Percentiles rank a stretch among this genome's conserved stretches.
Conservation (phyloP, 306 rosid genomes). For the Cucurbita ficifolia region DNA sequence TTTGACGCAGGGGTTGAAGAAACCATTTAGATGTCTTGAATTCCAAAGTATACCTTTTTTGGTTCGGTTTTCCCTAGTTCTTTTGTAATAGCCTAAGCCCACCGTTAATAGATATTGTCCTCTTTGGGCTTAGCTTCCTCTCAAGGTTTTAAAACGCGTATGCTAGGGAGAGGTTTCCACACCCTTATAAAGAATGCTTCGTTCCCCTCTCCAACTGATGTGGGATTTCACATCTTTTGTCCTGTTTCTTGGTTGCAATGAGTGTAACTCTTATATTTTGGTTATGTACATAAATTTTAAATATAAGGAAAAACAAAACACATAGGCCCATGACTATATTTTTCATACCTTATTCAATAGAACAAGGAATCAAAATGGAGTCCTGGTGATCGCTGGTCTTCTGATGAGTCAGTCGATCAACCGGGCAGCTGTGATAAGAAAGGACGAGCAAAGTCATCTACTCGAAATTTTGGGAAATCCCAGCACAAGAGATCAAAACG, state of each 20-base stretch:
- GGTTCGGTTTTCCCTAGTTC: not conserved
- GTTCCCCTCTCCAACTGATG: too few species aligned
- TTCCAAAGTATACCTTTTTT: not conserved
- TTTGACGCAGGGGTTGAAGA: not conserved
- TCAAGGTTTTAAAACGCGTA: too few species aligned
- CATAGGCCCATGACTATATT: not conserved
- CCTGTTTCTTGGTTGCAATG: not conserved
- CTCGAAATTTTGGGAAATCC: conserved; percentile 20
- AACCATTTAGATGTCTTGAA: not conserved
- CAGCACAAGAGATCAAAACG: conserved; percentile 43
- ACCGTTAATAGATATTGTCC: too few species aligned
- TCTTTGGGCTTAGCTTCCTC: too few species aligned
- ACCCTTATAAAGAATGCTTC: too few species aligned
- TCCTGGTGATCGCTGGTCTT: not conserved
- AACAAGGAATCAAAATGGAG: conserved; percentile 31
- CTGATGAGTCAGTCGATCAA: conserved; percentile 18
- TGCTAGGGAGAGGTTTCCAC: too few species aligned
- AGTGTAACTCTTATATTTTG: not conserved
- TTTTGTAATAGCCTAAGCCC: too few species aligned
- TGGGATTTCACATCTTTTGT: too few species aligned
- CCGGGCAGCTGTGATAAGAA: conserved; percentile 23
- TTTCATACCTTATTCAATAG: conserved; percentile 13
- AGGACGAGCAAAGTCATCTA: conserved; percentile 30
- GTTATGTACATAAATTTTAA: not conserved
- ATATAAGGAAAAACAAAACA: not conserved